Evolutionary conservation across 2,329 filamentous ascomycete genomes (phyloP), one percentile per base, ranked within the genome.

Genomic region (Ophiostoma sp.): DNA sequence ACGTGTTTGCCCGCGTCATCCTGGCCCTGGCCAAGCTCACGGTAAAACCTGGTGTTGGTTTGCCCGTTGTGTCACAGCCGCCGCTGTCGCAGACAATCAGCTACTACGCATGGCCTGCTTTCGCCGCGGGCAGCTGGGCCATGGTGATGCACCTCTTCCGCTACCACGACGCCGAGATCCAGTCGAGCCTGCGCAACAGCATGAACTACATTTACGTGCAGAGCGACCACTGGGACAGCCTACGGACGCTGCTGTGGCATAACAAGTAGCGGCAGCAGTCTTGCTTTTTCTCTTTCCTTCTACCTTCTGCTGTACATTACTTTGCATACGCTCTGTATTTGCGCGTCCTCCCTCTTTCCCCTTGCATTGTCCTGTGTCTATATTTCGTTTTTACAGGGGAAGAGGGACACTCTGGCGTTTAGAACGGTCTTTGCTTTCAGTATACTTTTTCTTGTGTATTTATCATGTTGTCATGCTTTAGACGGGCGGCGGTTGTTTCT

Each of bases 181-280:
- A 98, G 87, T 90, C 91, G 74, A 98, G 95, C 82, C 84, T 99
- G 86, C 89, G 94, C 81, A 95, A 91, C 83, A 98, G 94, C 85
- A 99, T 99, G 96, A 93, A 90, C 78, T 99, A 99, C 80, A 97
- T 99, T 86, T 99, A 95, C 81, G 87, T 90, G 74, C 92, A 98
- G 82, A 94, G 93, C 76, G 92, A 98, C 79, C 87, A 92, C 74
- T 99, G 95, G 94, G 92, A 97, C 80, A 92, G 91, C 52, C 85
- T 97, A 80, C 86, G 92, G 81, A 98, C 91, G 77, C 90, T 98
- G 79, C 79, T 97, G 25, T 92, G 93, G 87, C 92, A 97, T 82
- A 98, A 98, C 78, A 89, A 90, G 80, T 91, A 78, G 77, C 63
- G 45, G n/a, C 9, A 22, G 28, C 5, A 7, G 15, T 57, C 28